Evolutionary conservation across 2,329 filamentous ascomycete species (phyloP).

Genomic region (Pseudogymnoascus sp.): DNA sequence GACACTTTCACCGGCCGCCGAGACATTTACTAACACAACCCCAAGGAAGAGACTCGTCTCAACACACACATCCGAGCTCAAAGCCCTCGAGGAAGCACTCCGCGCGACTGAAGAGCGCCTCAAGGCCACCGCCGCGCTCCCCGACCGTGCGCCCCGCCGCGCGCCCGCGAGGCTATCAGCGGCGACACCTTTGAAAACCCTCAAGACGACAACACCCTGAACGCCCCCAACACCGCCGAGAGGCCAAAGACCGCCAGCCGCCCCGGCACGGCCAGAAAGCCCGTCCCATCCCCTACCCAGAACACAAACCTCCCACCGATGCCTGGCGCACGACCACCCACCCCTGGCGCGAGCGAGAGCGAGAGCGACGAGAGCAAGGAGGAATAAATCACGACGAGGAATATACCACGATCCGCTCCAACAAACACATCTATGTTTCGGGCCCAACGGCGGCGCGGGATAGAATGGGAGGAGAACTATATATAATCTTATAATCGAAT

Average conservation of each 20-base stretch:
- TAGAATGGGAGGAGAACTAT: background rate
- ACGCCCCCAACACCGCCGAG: slow-evolving; percentile 19
- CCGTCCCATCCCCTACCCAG: background rate
- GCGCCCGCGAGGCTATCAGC: slow-evolving; percentile 17
- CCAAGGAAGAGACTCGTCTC: slow-evolving; percentile 72
- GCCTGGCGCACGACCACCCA: slow-evolving; percentile 28
- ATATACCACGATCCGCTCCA: background rate
- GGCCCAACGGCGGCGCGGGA: background rate
- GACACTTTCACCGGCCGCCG: background rate
- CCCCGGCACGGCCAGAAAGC: slow-evolving; percentile 10
- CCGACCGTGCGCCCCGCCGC: slow-evolving; percentile 16
- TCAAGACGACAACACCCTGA: slow-evolving; percentile 12
- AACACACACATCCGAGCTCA: slow-evolving; percentile 70
- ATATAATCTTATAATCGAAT: slow-evolving; percentile 10
- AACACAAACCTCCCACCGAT: slow-evolving; percentile 16
- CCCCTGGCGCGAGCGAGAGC: slow-evolving; percentile 31
- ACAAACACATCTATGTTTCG: background rate
- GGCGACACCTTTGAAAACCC: slow-evolving; percentile 19
- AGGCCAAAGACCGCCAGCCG: slow-evolving; percentile 12
- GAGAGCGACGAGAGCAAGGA: slow-evolving; percentile 11
- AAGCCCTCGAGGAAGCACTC: slow-evolving; percentile 76
- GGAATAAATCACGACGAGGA: background rate
- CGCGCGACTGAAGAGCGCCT: slow-evolving; percentile 80
- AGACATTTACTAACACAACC: slow-evolving; percentile 16
- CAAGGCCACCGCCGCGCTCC: slow-evolving; percentile 30